phyloP scores from a whole-genome alignment of 805 yeast species.

The Kazachstania kunashirensis region DNA sequence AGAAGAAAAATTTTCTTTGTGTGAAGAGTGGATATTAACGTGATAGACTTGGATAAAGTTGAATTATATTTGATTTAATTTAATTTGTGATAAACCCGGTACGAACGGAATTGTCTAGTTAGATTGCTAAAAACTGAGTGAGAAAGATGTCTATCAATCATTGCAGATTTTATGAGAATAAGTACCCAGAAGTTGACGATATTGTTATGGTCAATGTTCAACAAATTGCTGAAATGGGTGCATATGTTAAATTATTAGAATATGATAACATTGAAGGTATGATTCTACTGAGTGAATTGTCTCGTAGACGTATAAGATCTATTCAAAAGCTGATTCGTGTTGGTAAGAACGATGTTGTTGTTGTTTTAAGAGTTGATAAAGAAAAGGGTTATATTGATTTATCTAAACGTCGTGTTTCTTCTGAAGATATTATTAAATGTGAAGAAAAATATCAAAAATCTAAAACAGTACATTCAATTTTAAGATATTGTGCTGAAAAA shows the following conservation, averaged over 20 bases:
- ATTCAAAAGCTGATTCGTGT: slow-evolving; percentile 96
- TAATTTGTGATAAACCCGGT: no score
- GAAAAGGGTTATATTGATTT: slow-evolving; percentile 97
- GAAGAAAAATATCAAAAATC: slow-evolving; percentile 96
- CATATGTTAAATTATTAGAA: slow-evolving; percentile 89
- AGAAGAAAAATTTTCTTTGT: no score
- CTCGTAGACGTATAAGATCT: slow-evolving; percentile 97
- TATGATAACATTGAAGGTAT: slow-evolving; percentile 98
- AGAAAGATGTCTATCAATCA: slow-evolving; percentile 68
- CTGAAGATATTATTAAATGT: slow-evolving; percentile 94
- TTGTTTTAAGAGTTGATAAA: slow-evolving; percentile 94
- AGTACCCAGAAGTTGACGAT: slow-evolving; percentile 97
- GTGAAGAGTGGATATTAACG: no score
- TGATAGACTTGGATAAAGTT: no score
- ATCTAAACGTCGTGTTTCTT: slow-evolving; percentile 94
- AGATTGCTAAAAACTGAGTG: no score
- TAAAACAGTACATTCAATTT: slow-evolving; percentile 95
- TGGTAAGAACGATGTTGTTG: slow-evolving; percentile 97
- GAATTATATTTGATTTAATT: no score
- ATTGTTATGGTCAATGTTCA: slow-evolving; percentile 98
- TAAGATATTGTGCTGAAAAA: slow-evolving; percentile 97
- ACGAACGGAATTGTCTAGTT: no score
- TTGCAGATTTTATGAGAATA: slow-evolving; percentile 96
- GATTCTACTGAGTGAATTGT: slow-evolving; percentile 90
- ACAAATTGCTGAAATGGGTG: slow-evolving; percentile 99